These are phyloP conservation scores for Alopecurus myosuroides DNA, from an alignment of 176 grass and related monocot species.

Conservation along the genomic window DNA sequence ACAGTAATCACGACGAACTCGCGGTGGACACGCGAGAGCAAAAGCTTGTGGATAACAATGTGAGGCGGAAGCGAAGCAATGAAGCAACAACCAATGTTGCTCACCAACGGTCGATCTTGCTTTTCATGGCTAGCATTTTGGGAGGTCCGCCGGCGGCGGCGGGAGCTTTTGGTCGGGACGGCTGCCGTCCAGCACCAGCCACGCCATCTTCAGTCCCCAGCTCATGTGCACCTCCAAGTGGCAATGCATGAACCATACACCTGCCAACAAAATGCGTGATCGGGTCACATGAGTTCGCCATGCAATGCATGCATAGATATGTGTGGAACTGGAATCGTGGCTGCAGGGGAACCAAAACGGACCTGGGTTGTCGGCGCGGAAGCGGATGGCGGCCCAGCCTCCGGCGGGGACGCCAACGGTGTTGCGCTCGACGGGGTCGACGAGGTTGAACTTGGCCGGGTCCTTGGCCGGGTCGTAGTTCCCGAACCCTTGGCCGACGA, in stretches of 20 bases:
- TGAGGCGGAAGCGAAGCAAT: neutral
- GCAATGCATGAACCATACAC: constrained; percentile 94
- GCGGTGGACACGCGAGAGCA: neutral
- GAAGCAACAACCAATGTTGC: neutral
- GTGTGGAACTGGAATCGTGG: neutral
- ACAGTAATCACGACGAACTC: neutral
- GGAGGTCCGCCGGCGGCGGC: constrained; percentile 66
- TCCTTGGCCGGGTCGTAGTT: constrained; percentile 55
- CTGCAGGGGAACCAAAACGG: neutral
- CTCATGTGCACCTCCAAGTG: constrained; percentile 82
- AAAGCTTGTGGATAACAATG: neutral
- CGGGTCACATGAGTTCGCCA: neutral
- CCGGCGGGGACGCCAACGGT: constrained; percentile 69
- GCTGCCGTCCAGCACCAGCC: constrained; percentile 64
- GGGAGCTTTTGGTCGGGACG: constrained; percentile 52
- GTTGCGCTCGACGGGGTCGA: constrained; percentile 75
- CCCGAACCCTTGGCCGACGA: constrained; percentile 58
- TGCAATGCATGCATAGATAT: neutral
- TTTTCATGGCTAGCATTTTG: constrained; percentile 39
- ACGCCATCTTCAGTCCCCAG: constrained; percentile 88
- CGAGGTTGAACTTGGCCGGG: constrained; percentile 52
- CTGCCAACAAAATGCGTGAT: constrained; percentile 23
- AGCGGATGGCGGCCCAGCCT: constrained; percentile 76
- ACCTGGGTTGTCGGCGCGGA: constrained; percentile 83
- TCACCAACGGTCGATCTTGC: neutral